phyloP scores from a whole-genome alignment of 371 early-diverging fungal species.

The Nematocida sp. region DNA sequence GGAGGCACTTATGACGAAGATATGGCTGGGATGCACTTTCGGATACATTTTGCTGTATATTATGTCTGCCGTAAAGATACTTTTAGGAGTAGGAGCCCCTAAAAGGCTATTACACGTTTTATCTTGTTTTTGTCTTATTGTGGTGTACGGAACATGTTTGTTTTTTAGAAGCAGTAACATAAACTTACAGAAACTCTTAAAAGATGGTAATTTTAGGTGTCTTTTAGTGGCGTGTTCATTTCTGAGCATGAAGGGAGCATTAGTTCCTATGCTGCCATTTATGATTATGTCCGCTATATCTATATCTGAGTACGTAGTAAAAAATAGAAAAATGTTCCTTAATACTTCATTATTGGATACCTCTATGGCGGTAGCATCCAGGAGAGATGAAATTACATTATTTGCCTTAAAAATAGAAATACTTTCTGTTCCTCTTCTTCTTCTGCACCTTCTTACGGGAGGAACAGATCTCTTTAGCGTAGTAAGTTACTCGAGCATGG shows the following conservation, averaged over 20 bases:
- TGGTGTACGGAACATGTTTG: constrained; percentile 29
- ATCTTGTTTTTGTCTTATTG: constrained; percentile 24
- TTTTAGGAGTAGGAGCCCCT: constrained; percentile 1
- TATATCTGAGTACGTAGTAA: constrained; percentile 30
- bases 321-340: constrained; percentile 49
- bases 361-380: constrained; percentile 5
- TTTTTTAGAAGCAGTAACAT: constrained; percentile 35
- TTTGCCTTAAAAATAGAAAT: constrained; percentile 46
- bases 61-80: constrained; percentile 13
- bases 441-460: constrained; percentile 50
- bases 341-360: constrained; percentile 18
- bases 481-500: constrained; percentile 48
- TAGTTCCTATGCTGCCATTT: constrained; percentile 60
- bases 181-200: constrained; percentile 49
- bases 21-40: constrained; percentile 27
- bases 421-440: constrained; percentile 39
- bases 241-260: constrained; percentile 13
- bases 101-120: constrained; percentile 32
- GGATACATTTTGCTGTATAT: constrained; percentile 6
- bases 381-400: constrained; percentile 33
- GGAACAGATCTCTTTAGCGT: constrained; percentile 37
- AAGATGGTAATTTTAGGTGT: constrained; percentile 47
- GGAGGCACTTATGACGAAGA: background rate
- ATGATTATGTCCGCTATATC: constrained; percentile 57
- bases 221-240: constrained; percentile 35